Evolutionary conservation across 345 rosid species (phyloP), one percentile per base, ranked within the genome.

Genomic region (Alliaria petiolata): DNA sequence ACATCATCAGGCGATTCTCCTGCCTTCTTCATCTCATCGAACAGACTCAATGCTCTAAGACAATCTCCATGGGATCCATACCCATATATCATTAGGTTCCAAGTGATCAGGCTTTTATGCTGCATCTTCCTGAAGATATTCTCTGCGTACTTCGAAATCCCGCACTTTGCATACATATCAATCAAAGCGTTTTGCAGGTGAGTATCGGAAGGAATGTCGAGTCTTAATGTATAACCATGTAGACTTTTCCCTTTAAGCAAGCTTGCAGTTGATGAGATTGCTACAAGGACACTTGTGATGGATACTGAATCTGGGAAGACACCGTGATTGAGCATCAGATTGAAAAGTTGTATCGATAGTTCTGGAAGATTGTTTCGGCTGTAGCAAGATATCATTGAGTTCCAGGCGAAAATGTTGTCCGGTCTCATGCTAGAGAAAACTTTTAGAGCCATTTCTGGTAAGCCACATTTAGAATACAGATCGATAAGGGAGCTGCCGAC

Each of bases 141-240:
- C 54, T 75, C 67, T 3, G 93, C 86, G 69, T 86, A 87, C 69
- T 76, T 83, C 25, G 79, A 45, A 50, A 70, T 69, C 49, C 97
- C 97, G n/a, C 91, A 89, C 74, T 91, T 91, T 14, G 82, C 49
- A 52, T 91, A 91, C 96, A 89, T 89, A 72, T 91, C 96, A 67
- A 91, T 85, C 76, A 91, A 77, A 38, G 90, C 81, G 62, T 86
- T 91, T 77, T 86, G 77, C 72, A 87, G 71, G 62, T 83, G 84
- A 67, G 81, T 76, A 78, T 91, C 92, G 1, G 66, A 72, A 70
- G 39, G 50, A 69, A 80, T 74, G 78, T 65, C 34, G 15, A 38
- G 69, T 82, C 96, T 86, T 39, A 78, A 44, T 47, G 90, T 75
- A 82, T 87, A 83, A 7, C 87, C 88, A 72, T 91, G 96, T 45